Base-by-base conservation (phyloP, 169 alveolate species). In the Eimeria necatrix region DNA sequence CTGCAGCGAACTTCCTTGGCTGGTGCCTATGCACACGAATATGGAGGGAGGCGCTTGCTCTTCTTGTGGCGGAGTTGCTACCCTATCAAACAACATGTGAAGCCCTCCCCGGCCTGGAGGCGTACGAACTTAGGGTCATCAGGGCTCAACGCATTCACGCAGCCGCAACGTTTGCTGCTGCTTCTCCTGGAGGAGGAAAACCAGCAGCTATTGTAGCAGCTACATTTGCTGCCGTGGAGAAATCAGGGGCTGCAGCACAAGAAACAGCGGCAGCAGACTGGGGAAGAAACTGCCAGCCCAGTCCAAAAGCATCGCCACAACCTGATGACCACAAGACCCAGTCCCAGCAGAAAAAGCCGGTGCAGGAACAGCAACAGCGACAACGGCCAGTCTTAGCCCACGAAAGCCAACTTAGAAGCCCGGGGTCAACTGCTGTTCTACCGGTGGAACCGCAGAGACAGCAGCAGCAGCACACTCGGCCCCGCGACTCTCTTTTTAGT, bases 1-100 rank as follows among this genome's bases (percentile, higher is more conserved):
- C 91, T 53, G 91, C 91, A 84, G 91, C 91, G 4, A 84, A 84
- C 91, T 84, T 84, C 68, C 32, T 84, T 4, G 91, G 91, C 46
- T 84, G 91, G 91, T 84, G 91, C 10, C 78, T 84, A 4, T 84
- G 64, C 59, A 32, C 78, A 26, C 76, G 91, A 52, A 84, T 84
- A 56, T 84, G 91, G 91, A 26, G 68, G 48, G 78, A 84, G 59
- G 91, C 91, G 12, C 78, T 84, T 53, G 91, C 91, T 8, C 53
- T 84, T 20, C 78, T 84, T 2, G 76, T 84, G 4, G 76, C 91
- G 16, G 91, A 84, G 76, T 76, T 84, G 78, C 78, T 84, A 56
- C 91, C 91, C 20, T 84, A 84, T 41, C 91, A 84, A 59, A 53
- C 91, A n/a, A 56, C 91, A 2, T 52, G 46, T 32, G 56, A 73